Evolutionary conservation across 495 filamentous ascomycete species (phyloP).

Genomic region (Elaphomyces granulatus): DNA sequence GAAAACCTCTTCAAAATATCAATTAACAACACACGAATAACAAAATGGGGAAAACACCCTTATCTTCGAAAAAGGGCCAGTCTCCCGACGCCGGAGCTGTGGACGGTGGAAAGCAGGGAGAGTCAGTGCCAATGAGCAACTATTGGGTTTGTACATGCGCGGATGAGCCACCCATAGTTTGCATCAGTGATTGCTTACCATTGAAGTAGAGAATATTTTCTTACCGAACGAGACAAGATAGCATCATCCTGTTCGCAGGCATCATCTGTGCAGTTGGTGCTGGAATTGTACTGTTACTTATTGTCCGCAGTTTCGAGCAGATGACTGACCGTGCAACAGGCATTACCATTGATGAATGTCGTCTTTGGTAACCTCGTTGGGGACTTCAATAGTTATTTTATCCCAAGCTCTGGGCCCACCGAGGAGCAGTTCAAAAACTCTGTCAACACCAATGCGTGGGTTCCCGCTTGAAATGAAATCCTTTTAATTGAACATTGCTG

Average conservation of each 20-base stretch:
- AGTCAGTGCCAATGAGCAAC: too few relatives aligned
- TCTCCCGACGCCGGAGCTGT: too few relatives aligned
- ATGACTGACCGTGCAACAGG: constrained; percentile 5
- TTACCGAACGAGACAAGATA: not conserved
- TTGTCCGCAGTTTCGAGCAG: not conserved
- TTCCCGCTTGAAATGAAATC: not conserved
- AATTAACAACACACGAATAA: too few relatives aligned
- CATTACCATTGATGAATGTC: constrained; percentile 34
- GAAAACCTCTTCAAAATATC: too few relatives aligned
- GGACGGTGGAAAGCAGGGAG: too few relatives aligned
- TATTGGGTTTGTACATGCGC: not conserved
- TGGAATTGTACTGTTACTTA: not conserved
- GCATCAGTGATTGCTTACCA: not conserved
- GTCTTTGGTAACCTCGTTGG: constrained; percentile 31
- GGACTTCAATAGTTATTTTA: constrained; percentile 20
- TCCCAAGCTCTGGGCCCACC: constrained; percentile 10
- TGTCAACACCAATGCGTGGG: constrained; percentile 7
- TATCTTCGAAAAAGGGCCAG: too few relatives aligned
- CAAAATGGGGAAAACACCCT: too few relatives aligned
- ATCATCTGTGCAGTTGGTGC: not conserved
- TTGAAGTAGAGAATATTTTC: not conserved
- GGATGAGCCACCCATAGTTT: not conserved
- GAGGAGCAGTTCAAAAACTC: constrained; percentile 16
- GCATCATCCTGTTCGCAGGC: not conserved
- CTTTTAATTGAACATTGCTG: too few relatives aligned